A percentile compares a stretch with the other conserved stretches of the same genome.
Evolutionary conservation across 2,329 filamentous ascomycete genomes (phyloP).

Genomic region (Colletotrichum aenigma): DNA sequence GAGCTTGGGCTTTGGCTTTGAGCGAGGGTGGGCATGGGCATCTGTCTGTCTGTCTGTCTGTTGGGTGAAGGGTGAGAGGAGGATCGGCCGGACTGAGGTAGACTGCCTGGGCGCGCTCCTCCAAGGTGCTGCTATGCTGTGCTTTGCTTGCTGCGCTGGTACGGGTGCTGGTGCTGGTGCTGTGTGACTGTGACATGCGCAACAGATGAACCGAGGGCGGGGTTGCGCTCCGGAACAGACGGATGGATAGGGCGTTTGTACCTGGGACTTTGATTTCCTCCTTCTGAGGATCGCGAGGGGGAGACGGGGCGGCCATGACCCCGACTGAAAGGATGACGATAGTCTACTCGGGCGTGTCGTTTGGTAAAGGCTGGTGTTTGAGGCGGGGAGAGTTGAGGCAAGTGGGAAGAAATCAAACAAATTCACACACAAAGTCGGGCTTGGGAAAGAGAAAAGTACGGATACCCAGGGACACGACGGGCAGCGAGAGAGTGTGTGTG

Average conservation of each 20-base stretch:
- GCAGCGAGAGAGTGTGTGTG: background rate
- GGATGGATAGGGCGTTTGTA: conserved; percentile 14
- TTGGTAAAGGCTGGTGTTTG: background rate
- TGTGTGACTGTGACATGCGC: conserved; percentile 19
- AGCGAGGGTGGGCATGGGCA: background rate
- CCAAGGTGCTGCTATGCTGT: background rate
- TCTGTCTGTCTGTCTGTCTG: background rate
- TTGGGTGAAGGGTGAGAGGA: background rate
- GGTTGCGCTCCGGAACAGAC: conserved; percentile 20
- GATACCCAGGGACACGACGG: conserved; percentile 6
- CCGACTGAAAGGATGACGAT: background rate
- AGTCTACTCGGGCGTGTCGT: background rate
- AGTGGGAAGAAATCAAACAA: conserved; percentile 16
- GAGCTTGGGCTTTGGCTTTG: background rate
- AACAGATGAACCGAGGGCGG: conserved; percentile 21
- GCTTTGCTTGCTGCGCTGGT: background rate
- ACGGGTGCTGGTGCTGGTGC: background rate
- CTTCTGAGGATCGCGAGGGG: background rate
- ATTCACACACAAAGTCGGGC: conserved; percentile 8
- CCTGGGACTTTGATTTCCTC: conserved; percentile 6
- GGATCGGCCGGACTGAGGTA: background rate
- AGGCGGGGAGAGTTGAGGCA: conserved; percentile 1
- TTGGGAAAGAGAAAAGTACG: conserved; percentile 16
- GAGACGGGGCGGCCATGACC: conserved; percentile 8
- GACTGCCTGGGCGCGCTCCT: background rate